These are phyloP conservation scores for Sporothrix dimorphospora DNA, from an alignment of 2,329 filamentous ascomycete genomes.

Conservation along the genomic window DNA sequence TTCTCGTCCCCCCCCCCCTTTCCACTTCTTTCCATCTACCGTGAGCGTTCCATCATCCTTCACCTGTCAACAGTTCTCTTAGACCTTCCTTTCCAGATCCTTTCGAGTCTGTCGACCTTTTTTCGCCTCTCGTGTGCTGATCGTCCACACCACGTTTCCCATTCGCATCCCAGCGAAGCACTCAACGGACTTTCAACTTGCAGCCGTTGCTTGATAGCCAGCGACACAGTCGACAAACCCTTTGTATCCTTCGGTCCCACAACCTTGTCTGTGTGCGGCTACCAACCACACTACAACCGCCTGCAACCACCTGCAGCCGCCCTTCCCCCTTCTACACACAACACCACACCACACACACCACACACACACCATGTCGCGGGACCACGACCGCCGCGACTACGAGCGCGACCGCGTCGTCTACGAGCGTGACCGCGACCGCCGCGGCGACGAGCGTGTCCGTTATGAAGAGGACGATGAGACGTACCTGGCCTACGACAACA, in stretches of 20 bases:
- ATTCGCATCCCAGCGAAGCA: neutral
- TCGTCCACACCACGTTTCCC: neutral
- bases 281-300: no score
- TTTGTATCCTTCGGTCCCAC: neutral
- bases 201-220: neutral
- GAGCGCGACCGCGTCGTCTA: constrained; percentile 51
- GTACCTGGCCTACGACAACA: constrained; percentile 41
- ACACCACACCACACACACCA: neutral
- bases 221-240: neutral
- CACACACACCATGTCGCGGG: constrained; percentile 30
- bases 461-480: constrained; percentile 58
- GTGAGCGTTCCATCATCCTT: no score
- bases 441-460: constrained; percentile 54
- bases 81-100: neutral
- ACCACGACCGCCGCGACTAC: constrained; percentile 44
- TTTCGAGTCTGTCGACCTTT: neutral
- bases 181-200: neutral
- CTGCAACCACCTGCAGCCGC: neutral
- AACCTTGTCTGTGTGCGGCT: neutral
- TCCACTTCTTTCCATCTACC: no score
- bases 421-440: constrained; percentile 54
- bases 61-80: neutral
- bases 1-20: no score
- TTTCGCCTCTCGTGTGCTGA: constrained; percentile 6
- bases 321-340: neutral